phyloP scores from a whole-genome alignment of 2,329 filamentous ascomycete genomes.

The Penicillium psychrosexuale region DNA sequence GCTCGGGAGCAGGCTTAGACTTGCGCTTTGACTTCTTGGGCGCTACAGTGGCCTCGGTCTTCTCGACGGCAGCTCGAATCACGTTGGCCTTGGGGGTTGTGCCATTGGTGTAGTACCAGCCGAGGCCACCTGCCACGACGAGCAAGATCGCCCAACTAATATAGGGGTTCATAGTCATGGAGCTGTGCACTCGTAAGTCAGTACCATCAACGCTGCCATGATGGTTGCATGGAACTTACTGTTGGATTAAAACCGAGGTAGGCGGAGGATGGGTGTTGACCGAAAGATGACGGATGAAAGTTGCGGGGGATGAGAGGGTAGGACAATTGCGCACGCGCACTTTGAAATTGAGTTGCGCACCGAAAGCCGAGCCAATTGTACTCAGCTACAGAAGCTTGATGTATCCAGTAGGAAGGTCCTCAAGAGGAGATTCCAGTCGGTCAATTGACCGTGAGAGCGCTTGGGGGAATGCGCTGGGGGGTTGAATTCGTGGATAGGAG shows the following conservation, averaged over 20 bases:
- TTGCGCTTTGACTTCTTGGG: constrained; percentile 46
- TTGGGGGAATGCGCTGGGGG: background rate
- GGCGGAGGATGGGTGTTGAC: background rate
- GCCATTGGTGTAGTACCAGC: constrained; percentile 43
- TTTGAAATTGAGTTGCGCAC: background rate
- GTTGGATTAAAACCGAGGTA: constrained; percentile 2
- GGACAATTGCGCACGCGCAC: constrained; percentile 4
- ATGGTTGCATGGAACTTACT: constrained; percentile 6
- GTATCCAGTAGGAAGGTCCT: constrained; percentile 1
- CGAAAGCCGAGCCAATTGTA: background rate
- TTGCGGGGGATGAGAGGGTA: background rate
- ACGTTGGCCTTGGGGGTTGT: constrained; percentile 32
- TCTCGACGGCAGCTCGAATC: constrained; percentile 33
- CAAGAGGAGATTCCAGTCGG: constrained; percentile 1
- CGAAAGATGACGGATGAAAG: background rate
- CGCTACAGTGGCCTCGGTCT: constrained; percentile 29
- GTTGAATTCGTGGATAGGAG: background rate
- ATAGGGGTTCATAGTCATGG: constrained; percentile 44
- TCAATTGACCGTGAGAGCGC: constrained; percentile 9
- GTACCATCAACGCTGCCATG: background rate
- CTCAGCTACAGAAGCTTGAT: background rate
- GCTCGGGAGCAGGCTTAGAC: constrained; percentile 30
- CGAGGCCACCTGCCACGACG: constrained; percentile 40
- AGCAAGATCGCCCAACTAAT: constrained; percentile 46
- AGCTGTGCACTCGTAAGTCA: constrained; percentile 14